Conservation (phyloP, 108 stramenopile genomes). For the Cyclostephanos invisitatus region DNA sequence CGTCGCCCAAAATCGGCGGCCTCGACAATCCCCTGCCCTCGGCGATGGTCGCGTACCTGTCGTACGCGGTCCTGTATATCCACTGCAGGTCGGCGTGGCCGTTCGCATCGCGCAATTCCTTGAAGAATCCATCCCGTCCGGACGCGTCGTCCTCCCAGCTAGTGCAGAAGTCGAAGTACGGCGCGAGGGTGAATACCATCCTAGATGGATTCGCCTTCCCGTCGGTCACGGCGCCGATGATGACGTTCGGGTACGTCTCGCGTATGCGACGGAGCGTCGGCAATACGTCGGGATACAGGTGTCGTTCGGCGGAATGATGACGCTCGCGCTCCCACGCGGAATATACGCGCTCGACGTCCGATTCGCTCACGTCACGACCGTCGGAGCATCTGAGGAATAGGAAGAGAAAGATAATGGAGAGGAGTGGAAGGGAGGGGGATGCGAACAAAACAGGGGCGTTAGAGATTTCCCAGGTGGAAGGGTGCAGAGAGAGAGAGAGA, state of each 20-base stretch:
- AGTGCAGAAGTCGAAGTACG: constrained; percentile 89
- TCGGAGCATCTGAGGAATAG: background rate
- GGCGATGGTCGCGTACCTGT: constrained; percentile 67
- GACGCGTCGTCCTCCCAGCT: constrained; percentile 89
- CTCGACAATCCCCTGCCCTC: constrained; percentile 48
- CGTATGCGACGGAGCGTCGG: constrained; percentile 72
- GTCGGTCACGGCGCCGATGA: constrained; percentile 90
- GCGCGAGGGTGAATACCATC: constrained; percentile 88
- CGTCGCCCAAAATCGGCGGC: constrained; percentile 1
- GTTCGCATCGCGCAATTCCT: constrained; percentile 64
- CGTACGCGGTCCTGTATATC: constrained; percentile 86
- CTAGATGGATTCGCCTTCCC: constrained; percentile 82
- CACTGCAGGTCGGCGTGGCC: constrained; percentile 80
- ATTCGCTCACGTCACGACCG: background rate
- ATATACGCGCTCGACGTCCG: constrained; percentile 66
- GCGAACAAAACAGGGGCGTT: too few species aligned
- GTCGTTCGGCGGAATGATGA: constrained; percentile 86
- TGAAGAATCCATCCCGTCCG: constrained; percentile 73
- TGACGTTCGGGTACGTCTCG: constrained; percentile 71
- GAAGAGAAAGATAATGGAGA: background rate
- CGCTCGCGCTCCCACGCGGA: constrained; percentile 90
- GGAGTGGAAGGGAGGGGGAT: background rate
- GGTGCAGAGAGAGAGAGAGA: too few species aligned
- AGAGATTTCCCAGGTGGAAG: too few species aligned
- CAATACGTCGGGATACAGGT: constrained; percentile 76